phyloP scores from a whole-genome alignment of 1,139 yeast species.

The Kodamaea anthophila region DNA sequence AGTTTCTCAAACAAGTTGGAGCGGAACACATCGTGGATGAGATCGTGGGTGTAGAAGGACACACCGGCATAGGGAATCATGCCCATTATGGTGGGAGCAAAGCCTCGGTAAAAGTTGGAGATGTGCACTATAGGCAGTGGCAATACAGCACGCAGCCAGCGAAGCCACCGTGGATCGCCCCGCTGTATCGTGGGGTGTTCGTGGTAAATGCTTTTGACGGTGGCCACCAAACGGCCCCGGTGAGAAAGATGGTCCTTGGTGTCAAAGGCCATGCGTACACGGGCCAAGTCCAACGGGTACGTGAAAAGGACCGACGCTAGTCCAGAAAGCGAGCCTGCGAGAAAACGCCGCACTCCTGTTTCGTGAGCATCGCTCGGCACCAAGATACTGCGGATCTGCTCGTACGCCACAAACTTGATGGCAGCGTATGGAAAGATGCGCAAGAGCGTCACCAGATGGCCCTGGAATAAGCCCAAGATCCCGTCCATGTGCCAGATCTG shows the following conservation, averaged over 20 bases:
- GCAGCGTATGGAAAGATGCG: constrained; percentile 97
- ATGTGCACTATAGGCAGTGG: constrained; percentile 36
- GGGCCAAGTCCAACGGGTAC: constrained; percentile 82
- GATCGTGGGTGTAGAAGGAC: constrained; percentile 89
- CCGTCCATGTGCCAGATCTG: constrained; percentile 71
- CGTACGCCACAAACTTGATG: constrained; percentile 94
- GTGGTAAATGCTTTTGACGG: constrained; percentile 49
- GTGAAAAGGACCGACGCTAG: constrained; percentile 82
- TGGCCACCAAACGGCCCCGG: constrained; percentile 50
- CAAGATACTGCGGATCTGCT: constrained; percentile 73
- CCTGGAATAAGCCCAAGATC: constrained; percentile 79
- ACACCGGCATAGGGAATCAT: constrained; percentile 99
- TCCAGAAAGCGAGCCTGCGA: constrained; percentile 90
- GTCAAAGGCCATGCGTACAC: constrained; percentile 90
- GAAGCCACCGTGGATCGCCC: constrained; percentile 34
- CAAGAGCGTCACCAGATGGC: constrained; percentile 87
- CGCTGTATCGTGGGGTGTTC: constrained; percentile 51
- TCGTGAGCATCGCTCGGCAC: constrained; percentile 74
- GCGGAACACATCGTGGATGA: constrained; percentile 79
- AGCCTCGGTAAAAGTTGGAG: constrained; percentile 87
- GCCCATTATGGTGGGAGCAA: constrained; percentile 88
- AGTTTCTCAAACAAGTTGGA: constrained; percentile 46
- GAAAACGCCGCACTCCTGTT: constrained; percentile 70
- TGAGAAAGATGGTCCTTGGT: constrained; percentile 37
- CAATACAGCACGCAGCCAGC: constrained; percentile 25